Percentiles rank a stretch among this genome's conserved stretches.
These are phyloP conservation scores for Xylaria sp. DNA, from an alignment of 2,329 filamentous ascomycete genomes.

Conservation along the genomic window DNA sequence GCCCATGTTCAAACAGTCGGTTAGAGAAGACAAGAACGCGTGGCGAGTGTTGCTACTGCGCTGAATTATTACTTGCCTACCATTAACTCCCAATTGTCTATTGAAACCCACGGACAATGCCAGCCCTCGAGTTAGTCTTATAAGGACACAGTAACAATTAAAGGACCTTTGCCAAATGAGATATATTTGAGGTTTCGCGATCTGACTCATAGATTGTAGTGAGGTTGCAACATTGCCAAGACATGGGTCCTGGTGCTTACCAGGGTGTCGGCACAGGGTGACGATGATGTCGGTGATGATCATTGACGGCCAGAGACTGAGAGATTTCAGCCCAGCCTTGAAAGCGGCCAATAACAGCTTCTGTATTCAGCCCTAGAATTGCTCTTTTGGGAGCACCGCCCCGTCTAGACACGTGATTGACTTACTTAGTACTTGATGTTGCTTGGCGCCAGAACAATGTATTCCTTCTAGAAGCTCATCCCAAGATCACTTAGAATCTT, in stretches of 20 bases:
- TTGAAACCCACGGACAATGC: not conserved
- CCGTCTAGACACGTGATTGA: slow-evolving; percentile 38
- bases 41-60: slow-evolving; percentile 3
- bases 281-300: slow-evolving; percentile 31
- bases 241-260: slow-evolving; percentile 7
- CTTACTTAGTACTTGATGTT: slow-evolving; percentile 32
- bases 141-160: not conserved
- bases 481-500: slow-evolving; percentile 4
- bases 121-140: slow-evolving; percentile 11
- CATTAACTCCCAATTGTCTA: not conserved
- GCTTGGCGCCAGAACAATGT: slow-evolving; percentile 24
- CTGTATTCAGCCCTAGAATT: slow-evolving; percentile 36
- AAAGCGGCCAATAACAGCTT: slow-evolving; percentile 32
- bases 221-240: slow-evolving; percentile 23
- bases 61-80: slow-evolving; percentile 4
- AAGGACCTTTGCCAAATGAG: slow-evolving; percentile 2
- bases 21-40: slow-evolving; percentile 21
- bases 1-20: not conserved
- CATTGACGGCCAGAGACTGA: slow-evolving; percentile 11
- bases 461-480: slow-evolving; percentile 34
- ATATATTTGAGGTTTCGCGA: not conserved
- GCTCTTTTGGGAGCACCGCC: slow-evolving; percentile 37
- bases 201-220: slow-evolving; percentile 18
- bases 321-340: slow-evolving; percentile 28
- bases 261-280: slow-evolving; percentile 17